A percentile compares a stretch with the other conserved stretches of the same genome.
Evolutionary conservation across 2,329 filamentous ascomycete species (phyloP).

Genomic region (Neonectria neomacrospora): DNA sequence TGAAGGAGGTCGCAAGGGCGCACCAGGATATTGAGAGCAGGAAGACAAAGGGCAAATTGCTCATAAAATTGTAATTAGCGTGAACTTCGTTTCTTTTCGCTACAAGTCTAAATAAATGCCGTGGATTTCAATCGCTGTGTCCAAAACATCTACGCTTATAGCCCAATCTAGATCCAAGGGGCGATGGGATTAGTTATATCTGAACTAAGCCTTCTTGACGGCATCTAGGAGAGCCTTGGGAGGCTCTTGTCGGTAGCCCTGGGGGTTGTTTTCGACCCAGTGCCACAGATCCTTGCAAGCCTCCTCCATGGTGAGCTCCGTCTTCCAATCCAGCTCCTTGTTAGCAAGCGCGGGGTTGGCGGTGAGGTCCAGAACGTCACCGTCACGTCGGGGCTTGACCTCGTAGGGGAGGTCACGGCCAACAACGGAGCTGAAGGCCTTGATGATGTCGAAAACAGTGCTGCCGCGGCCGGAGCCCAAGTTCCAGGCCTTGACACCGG

Average conservation of each 20-base stretch:
- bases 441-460: conserved; percentile 97
- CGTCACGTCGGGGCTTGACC: conserved; percentile 82
- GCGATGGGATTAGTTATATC: conserved; percentile 33
- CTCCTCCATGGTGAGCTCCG: conserved; percentile 88
- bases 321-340: conserved; percentile 91
- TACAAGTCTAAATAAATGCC: conserved; percentile 40
- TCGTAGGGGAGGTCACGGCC: conserved; percentile 89
- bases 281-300: conserved; percentile 95
- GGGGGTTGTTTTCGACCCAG: conserved; percentile 97
- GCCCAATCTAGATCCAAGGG: conserved; percentile 25
- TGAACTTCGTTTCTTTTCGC: conserved; percentile 31
- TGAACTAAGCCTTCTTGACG: conserved; percentile 57
- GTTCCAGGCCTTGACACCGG: conserved; percentile 96
- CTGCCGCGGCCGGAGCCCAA: conserved; percentile 92
- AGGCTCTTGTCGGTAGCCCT: conserved; percentile 93
- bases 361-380: conserved; percentile 94
- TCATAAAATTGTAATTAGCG: conserved; percentile 71
- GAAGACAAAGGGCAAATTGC: conserved; percentile 84
- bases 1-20: conserved; percentile 77
- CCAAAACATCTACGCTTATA: conserved; percentile 34
- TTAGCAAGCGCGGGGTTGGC: conserved; percentile 91
- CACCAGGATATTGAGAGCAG: conserved; percentile 83
- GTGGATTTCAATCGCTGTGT: conserved; percentile 35
- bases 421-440: conserved; percentile 88
- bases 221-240: conserved; percentile 81